Evolutionary conservation across 257 asterid species (phyloP), one percentile per base, ranked within the genome.

Genomic region (Plantago major): DNA sequence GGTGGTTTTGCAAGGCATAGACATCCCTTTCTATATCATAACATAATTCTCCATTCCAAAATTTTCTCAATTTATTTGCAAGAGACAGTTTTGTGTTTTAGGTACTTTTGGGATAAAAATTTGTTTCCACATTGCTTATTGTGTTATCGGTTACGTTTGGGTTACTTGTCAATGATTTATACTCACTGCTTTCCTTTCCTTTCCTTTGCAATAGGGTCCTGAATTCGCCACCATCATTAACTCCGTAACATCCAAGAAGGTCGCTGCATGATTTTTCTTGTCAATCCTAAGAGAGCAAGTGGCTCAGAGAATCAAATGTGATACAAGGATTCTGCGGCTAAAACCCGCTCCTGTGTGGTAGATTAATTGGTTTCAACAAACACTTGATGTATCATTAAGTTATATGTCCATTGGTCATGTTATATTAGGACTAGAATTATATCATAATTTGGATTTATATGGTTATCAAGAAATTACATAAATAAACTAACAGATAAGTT

Each of bases 241-340:
- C 79, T 89, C 99, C 14, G 99, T 87, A 58, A 83, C 97, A 38
- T 80, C 94, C 53, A 93, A 93, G 85, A 93, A 83, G 82, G 95
- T 89, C 26, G 84, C 95, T 58, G 96, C 87, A 44, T 93, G 85
- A 85, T 75, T 62, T n/a, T 54, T 43, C 49, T 4, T 16, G 54
- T 58, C 67, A 42, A 38, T 64, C 49, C 40, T 18, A 66, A 19
- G 40, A 58, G 61, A 59, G 43, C 26, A 59, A 22, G 17, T 17
- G 76, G 74, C 76, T 63, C 63, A 58, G 78, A 74, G 74, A 50
- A 68, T 56, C 66, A 52, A 55, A 30, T 43, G 55, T 62, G 30
- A 64, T 40, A 65, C 46, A 57, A 43, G 60, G 60, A 66, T 46
- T 46, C 16, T 5, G 50, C 64, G 65, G 65, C 64, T 55, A 22